These are phyloP conservation scores for Penicillium riverlandense DNA, from an alignment of 495 filamentous ascomycete genomes.

Conservation along the genomic window DNA sequence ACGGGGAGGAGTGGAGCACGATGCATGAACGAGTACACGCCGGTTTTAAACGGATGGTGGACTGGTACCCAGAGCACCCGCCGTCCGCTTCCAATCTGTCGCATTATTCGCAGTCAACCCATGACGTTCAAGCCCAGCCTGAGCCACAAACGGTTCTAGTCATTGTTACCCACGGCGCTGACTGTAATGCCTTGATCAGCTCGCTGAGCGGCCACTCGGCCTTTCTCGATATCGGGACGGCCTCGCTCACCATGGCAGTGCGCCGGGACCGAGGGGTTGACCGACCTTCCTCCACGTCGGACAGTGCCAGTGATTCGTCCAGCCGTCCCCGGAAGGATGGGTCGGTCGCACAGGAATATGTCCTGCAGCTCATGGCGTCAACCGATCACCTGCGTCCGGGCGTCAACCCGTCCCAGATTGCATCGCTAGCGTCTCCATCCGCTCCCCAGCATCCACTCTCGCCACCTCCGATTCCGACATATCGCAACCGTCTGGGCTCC, in stretches of 20 bases:
- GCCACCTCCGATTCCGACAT: constrained; percentile 18
- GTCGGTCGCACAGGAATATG: constrained; percentile 55
- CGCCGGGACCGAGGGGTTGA: constrained; percentile 45
- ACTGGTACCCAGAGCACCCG: constrained; percentile 68
- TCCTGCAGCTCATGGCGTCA: constrained; percentile 68
- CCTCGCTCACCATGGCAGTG: constrained; percentile 84
- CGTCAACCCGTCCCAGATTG: constrained; percentile 24
- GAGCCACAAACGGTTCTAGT: constrained; percentile 79
- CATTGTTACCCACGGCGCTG: constrained; percentile 93
- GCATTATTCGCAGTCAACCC: not conserved
- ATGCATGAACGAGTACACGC: constrained; percentile 87
- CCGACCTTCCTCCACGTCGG: constrained; percentile 11
- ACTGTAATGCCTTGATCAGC: constrained; percentile 92
- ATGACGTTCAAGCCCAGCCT: constrained; percentile 46
- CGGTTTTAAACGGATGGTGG: constrained; percentile 66
- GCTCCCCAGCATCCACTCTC: constrained; percentile 10
- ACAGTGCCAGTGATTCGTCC: too few species aligned
- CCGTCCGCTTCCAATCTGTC: constrained; percentile 9
- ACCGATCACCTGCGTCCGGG: constrained; percentile 70
- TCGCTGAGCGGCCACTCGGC: constrained; percentile 84
- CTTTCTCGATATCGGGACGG: constrained; percentile 80
- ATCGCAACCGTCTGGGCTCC: constrained; percentile 22
- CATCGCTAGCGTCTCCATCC: constrained; percentile 22
- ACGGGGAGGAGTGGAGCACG: constrained; percentile 87
- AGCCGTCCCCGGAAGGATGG: constrained; percentile 12